These are phyloP conservation scores for Podila clonocystis DNA, from an alignment of 192 early-diverging fungal species.

Conservation along the genomic window DNA sequence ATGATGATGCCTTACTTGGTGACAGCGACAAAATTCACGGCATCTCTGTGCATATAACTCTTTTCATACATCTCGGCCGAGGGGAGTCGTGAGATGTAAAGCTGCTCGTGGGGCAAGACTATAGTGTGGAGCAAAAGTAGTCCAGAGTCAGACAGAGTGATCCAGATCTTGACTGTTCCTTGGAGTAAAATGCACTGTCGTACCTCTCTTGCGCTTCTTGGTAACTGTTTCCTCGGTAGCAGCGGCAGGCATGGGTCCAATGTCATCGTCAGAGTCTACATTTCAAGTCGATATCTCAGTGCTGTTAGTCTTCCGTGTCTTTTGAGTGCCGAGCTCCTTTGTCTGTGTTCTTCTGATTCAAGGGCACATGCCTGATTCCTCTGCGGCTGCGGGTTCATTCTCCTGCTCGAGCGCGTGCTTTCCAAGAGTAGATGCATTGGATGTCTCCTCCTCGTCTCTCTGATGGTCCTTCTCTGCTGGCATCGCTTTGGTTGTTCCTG, in stretches of 20 bases:
- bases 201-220: constrained; percentile 44
- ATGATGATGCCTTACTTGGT: constrained; percentile 62
- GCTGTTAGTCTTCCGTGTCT: background rate
- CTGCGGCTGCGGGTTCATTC: background rate
- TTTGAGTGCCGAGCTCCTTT: background rate
- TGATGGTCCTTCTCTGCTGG: constrained; percentile 26
- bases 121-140: background rate
- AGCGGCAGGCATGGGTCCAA: constrained; percentile 44
- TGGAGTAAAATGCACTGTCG: background rate
- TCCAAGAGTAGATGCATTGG: constrained; percentile 9
- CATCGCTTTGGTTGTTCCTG: constrained; percentile 8
- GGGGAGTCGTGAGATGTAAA: constrained; percentile 87
- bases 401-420: constrained; percentile 27
- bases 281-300: background rate
- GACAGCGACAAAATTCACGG: constrained; percentile 79
- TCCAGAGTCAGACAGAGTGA: background rate
- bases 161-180: too few relatives aligned
- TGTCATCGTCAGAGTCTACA: constrained; percentile 44
- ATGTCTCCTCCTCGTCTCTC: constrained; percentile 4
- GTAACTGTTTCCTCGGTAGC: constrained; percentile 13
- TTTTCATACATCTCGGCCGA: constrained; percentile 91
- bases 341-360: background rate
- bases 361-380: constrained; percentile 34
- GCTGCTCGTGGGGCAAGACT: constrained; percentile 74
- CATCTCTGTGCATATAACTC: constrained; percentile 96